These are phyloP conservation scores for Stemphylium vesicarium DNA, from an alignment of 2,329 filamentous ascomycete species.

Conservation along the genomic window DNA sequence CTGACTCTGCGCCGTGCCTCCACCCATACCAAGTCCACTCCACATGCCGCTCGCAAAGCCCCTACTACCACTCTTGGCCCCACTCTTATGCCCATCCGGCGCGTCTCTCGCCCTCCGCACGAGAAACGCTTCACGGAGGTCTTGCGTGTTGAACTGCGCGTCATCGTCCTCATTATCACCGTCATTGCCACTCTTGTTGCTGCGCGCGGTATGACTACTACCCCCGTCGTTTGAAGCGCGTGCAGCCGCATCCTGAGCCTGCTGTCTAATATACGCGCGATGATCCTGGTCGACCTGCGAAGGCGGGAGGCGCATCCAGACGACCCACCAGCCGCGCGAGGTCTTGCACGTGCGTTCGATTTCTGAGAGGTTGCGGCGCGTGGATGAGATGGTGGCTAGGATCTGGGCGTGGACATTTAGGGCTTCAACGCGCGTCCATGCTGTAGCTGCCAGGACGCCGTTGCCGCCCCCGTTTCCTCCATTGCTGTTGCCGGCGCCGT, in stretches of 20 bases:
- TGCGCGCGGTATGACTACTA: too few relatives aligned
- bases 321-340: slow-evolving; percentile 69
- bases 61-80: slow-evolving; percentile 19
- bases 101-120: slow-evolving; percentile 50
- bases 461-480: too few relatives aligned
- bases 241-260: not conserved
- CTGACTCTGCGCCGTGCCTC: slow-evolving; percentile 24
- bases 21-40: slow-evolving; percentile 32
- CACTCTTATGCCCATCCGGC: not conserved
- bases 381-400: slow-evolving; percentile 62
- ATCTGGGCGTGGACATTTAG: slow-evolving; percentile 68
- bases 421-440: slow-evolving; percentile 64
- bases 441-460: not conserved
- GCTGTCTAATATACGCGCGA: not conserved
- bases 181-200: too few relatives aligned
- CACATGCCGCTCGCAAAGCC: slow-evolving; percentile 44
- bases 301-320: slow-evolving; percentile 64
- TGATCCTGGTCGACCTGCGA: slow-evolving; percentile 14
- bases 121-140: slow-evolving; percentile 53
- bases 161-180: too few relatives aligned
- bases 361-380: slow-evolving; percentile 53
- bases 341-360: slow-evolving; percentile 69
- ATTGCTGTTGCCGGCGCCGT: not conserved
- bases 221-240: too few relatives aligned
- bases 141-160: slow-evolving; percentile 32